Evolutionary conservation across 352 stramenopile genomes (phyloP), one percentile per base, ranked within the genome.

Genomic region (Globisporangium spiculum): DNA sequence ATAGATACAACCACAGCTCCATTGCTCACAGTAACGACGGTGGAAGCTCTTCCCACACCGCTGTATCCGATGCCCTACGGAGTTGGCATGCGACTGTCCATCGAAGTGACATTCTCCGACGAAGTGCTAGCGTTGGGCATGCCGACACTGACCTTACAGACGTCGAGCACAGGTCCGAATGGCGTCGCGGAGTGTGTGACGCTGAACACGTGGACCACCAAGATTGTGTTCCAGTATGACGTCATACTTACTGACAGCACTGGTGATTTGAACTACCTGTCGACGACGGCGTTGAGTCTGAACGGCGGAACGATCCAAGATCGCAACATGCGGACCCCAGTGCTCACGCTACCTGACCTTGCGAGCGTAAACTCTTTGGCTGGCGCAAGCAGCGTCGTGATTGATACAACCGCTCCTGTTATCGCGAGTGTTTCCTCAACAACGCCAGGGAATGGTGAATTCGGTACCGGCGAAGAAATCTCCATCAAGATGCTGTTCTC

Each of bases 101-200:
- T 96, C 50, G 73, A 88, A 72, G 75, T 96, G 3, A 85, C 75
- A 16, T 96, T 95, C 68, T 93, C 87, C 1, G 86, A 94, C 44
- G 86, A 96, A 63, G 84, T 96, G 4, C 71, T 78, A 24, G 83
- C 79, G 3, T 75, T 72, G 30, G 88, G 88, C 6, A 66, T 79
- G 20, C 83, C 88, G 1, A 84, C 69, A 53, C 69, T 95, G 14
- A 69, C 76, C 27, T 73, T 96, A 3, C 73, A 73, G 30, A 79
- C 81, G 54, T 85, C 78, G 1, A 72, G 34, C 26, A 77, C 67
- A 20, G 70, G 73, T 3, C 34, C 69, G 0, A 87, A 83, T 52
- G 85, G 85, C 3, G 63, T 82, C 53, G 84, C 84, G 0, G 75
- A 89, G 63, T 92, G 83, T 55, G 67, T 76, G 30, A 87, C 79